Evolutionary conservation across 139 green algal genomes (phyloP).

Genomic region (Picochlorum costavermella): DNA sequence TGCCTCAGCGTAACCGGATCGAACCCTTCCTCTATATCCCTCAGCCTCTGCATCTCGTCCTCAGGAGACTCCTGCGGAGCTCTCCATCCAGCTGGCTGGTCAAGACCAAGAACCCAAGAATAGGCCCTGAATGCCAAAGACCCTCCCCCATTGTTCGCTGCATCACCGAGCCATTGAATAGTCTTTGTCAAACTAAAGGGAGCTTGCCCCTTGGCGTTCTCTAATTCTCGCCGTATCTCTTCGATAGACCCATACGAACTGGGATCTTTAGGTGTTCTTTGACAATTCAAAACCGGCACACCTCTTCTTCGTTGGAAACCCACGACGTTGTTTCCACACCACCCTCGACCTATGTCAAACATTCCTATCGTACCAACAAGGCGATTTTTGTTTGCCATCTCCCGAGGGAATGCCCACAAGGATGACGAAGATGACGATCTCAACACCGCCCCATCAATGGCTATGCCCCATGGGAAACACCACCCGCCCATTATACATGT

Average conservation of each 20-base stretch:
- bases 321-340: too few species aligned
- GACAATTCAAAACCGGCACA: background rate
- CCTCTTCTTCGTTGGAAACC: background rate
- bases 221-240: slow-evolving; percentile 9
- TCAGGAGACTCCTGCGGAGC: background rate
- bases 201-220: slow-evolving; percentile 3
- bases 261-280: slow-evolving; percentile 12
- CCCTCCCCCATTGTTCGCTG: slow-evolving; percentile 7
- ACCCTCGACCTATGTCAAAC: too few species aligned
- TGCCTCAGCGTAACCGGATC: background rate
- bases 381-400: too few species aligned
- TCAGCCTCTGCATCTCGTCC: background rate
- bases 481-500: too few species aligned
- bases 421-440: too few species aligned
- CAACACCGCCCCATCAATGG: too few species aligned
- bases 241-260: slow-evolving; percentile 4
- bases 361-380: too few species aligned
- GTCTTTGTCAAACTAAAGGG: slow-evolving; percentile 11
- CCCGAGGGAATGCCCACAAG: too few species aligned
- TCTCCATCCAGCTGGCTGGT: slow-evolving; percentile 1
- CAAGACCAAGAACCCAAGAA: slow-evolving; percentile 6
- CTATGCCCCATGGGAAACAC: too few species aligned
- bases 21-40: background rate
- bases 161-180: slow-evolving; percentile 8
- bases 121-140: slow-evolving; percentile 6